phyloP scores from a whole-genome alignment of 2,329 filamentous ascomycete genomes.

The Cladosporium sp. region DNA sequence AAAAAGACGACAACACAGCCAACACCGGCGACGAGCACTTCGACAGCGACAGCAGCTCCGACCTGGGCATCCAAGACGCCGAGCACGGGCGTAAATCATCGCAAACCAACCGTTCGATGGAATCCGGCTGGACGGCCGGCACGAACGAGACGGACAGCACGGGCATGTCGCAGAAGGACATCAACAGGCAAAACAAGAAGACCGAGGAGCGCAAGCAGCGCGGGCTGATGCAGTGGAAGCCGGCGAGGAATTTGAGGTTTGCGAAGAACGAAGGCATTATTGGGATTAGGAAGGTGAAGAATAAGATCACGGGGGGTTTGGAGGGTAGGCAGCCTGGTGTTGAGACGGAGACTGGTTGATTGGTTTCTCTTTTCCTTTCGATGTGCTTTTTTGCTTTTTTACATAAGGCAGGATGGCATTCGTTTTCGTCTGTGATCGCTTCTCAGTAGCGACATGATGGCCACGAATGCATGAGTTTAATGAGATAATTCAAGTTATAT shows the following conservation, averaged over 20 bases:
- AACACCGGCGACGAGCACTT: conserved; percentile 34
- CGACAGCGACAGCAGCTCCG: conserved; percentile 37
- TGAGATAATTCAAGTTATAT: neutral
- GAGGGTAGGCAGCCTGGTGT: conserved; percentile 81
- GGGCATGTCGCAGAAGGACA: conserved; percentile 46
- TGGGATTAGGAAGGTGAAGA: conserved; percentile 69
- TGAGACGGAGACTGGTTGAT: conserved; percentile 56
- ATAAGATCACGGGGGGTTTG: conserved; percentile 65
- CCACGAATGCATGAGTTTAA: conserved; percentile 9
- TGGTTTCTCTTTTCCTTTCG: neutral
- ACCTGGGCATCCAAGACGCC: conserved; percentile 59
- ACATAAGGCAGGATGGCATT: no score
- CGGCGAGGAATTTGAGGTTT: conserved; percentile 78
- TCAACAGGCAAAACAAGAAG: conserved; percentile 64
- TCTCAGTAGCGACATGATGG: neutral
- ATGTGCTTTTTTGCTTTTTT: neutral
- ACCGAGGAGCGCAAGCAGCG: conserved; percentile 76
- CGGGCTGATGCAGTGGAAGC: conserved; percentile 92
- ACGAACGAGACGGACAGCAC: conserved; percentile 25
- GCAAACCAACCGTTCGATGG: conserved; percentile 22
- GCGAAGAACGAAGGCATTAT: conserved; percentile 83
- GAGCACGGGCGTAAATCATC: conserved; percentile 23
- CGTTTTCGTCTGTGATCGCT: no score
- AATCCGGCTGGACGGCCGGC: conserved; percentile 30
- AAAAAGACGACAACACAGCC: conserved; percentile 38